phyloP scores from a whole-genome alignment of 805 yeast genomes.

The Suhomyces sp. region DNA sequence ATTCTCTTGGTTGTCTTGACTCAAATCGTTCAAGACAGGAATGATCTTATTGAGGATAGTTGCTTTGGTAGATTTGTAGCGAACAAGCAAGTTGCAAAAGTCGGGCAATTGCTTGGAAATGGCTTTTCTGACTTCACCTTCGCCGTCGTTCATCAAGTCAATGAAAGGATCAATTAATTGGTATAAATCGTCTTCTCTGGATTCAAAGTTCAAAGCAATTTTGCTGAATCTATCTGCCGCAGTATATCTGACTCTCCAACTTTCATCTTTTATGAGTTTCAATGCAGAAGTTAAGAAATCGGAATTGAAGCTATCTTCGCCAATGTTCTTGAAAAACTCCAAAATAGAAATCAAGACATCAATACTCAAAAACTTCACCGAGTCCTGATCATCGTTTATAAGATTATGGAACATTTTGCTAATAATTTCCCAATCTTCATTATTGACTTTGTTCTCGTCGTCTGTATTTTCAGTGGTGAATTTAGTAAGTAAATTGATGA shows the following conservation, averaged over 20 bases:
- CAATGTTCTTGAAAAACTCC: constrained; percentile 56
- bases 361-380: constrained; percentile 85
- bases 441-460: constrained; percentile 40
- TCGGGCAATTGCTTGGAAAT: constrained; percentile 87
- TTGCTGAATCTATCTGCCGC: constrained; percentile 90
- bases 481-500: constrained; percentile 54
- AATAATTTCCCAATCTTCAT: constrained; percentile 71
- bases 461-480: constrained; percentile 41
- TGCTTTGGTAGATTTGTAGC: constrained; percentile 33
- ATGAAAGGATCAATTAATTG: constrained; percentile 71
- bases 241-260: constrained; percentile 98
- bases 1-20: constrained; percentile 87
- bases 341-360: constrained; percentile 84
- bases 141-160: constrained; percentile 80
- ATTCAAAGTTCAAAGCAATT: constrained; percentile 63
- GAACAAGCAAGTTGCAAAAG: constrained; percentile 52
- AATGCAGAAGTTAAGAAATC: constrained; percentile 65
- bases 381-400: constrained; percentile 86
- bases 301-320: constrained; percentile 56
- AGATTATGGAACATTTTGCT: constrained; percentile 78
- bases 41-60: constrained; percentile 66
- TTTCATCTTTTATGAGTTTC: constrained; percentile 76
- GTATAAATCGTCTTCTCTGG: constrained; percentile 51
- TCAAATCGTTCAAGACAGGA: constrained; percentile 78
- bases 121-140: constrained; percentile 96